Base-by-base conservation (phyloP, 441 rosid genomes). In the Daphne laureola region DNA sequence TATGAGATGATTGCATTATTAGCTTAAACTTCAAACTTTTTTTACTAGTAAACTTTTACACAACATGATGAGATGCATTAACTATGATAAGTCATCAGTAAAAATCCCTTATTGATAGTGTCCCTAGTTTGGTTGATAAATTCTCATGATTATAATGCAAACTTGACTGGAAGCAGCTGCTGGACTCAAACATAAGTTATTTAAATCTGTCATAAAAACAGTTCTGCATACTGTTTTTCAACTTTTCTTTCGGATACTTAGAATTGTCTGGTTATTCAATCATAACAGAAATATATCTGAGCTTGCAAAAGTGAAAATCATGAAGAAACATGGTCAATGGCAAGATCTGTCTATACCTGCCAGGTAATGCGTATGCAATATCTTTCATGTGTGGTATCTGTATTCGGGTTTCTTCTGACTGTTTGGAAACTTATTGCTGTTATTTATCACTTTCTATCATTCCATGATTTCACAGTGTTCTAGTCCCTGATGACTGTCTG, bases 221-320 rank as follows among this genome's bases (percentile, higher is more conserved):
- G 25, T 7, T 48, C 42, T 47, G 12, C n/a, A 21, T 11, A 14
- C 43, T 53, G 18, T 21, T 48, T 46, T 53, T 31, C 8, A 23
- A 21, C 42, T 14, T 4, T 5, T 59, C 27, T 26, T 46, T 57
- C 15, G 6, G 42, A 18, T 41, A 55, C 27, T 50, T 66, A 4
- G 15, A 54, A 57, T 13, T 21, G 12, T 53, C 41, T 16, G 49
- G 17, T 63, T 60, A 59, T 60, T 43, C 21, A 43, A 70, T 51
- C 58, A 23, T 41, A 65, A 50, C 69, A 87, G 96, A 78, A 87
- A 87, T 71, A 78, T 91, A 58, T 89, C 93, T 48, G 90, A 84
- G 63, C 81, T 91, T 49, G 77, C 89, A 2, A 81, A 79, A 73
- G 90, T 87, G 52, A 80, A 77, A 69, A 57, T 83, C 67, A 78